Conservation (phyloP, 2,329 filamentous ascomycete species). For the Beauveria sp. region DNA sequence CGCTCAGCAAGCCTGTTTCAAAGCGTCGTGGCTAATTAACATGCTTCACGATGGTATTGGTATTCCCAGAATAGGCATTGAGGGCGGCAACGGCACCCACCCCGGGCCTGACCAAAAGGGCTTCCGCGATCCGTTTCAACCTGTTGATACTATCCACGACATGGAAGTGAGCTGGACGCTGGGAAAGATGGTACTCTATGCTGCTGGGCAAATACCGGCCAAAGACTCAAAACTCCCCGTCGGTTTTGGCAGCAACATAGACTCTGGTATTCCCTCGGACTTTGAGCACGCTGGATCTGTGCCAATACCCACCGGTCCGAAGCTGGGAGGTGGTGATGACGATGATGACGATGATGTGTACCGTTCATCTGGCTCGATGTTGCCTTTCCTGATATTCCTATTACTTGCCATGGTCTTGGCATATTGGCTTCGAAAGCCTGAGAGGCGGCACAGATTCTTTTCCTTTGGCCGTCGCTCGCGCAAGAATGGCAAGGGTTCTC, state of each 20-base stretch:
- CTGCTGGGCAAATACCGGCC: conserved; percentile 76
- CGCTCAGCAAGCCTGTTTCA: conserved; percentile 89
- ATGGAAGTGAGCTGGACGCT: conserved; percentile 96
- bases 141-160: conserved; percentile 83
- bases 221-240: conserved; percentile 58
- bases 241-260: conserved; percentile 84
- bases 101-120: conserved; percentile 62
- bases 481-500: conserved; percentile 37
- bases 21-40: conserved; percentile 96
- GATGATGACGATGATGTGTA: conserved; percentile 48
- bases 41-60: conserved; percentile 94
- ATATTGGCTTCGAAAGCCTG: conserved; percentile 73
- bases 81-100: conserved; percentile 64
- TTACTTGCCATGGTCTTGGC: conserved; percentile 60
- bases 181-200: conserved; percentile 93
- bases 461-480: conserved; percentile 22
- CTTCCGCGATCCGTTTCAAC: conserved; percentile 79
- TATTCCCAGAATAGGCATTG: conserved; percentile 75
- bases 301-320: conserved; percentile 20
- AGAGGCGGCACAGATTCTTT: conserved; percentile 47
- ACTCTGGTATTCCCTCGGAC: conserved; percentile 56
- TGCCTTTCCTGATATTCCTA: conserved; percentile 48
- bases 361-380: conserved; percentile 64
- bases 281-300: conserved; percentile 75
- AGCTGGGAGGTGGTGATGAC: conserved; percentile 19